Percentiles rank a stretch among this genome's conserved stretches.
These are phyloP conservation scores for Cerrena zonata DNA, from an alignment of 1,284 basidiomycete genomes.

Conservation along the genomic window DNA sequence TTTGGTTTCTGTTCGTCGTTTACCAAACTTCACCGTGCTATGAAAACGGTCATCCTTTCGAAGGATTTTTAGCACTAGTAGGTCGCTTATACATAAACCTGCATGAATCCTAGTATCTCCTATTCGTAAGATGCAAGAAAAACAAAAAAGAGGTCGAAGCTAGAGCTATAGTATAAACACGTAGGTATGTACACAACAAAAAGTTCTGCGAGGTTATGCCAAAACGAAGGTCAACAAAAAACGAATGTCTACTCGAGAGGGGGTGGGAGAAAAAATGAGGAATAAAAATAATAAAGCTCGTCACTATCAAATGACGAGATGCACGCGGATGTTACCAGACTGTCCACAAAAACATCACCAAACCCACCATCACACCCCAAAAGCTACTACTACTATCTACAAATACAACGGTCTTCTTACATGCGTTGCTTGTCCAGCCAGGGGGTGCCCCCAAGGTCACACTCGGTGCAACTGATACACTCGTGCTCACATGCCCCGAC, in stretches of 20 bases:
- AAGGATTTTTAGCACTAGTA: too few species aligned
- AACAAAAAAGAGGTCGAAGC: not conserved
- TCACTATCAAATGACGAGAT: too few species aligned
- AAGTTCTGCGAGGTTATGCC: not conserved
- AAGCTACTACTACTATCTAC: not conserved
- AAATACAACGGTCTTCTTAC: not conserved
- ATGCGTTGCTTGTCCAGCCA: constrained; percentile 19
- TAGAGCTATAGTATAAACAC: too few species aligned
- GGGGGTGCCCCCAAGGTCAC: constrained; percentile 33
- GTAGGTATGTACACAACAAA: not conserved
- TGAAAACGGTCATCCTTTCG: too few species aligned
- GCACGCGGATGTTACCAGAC: not conserved
- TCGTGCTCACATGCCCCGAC: constrained; percentile 28
- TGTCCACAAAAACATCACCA: not conserved
- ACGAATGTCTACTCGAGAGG: not conserved
- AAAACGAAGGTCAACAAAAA: not conserved
- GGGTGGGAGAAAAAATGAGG: too few species aligned
- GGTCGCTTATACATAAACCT: too few species aligned
- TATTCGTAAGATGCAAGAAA: too few species aligned
- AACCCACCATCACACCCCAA: not conserved
- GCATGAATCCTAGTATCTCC: too few species aligned
- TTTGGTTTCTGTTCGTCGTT: too few species aligned
- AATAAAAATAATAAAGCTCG: too few species aligned
- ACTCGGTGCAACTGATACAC: constrained; percentile 25
- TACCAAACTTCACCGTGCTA: too few species aligned